phyloP scores from a whole-genome alignment of 495 filamentous ascomycete genomes.

The Apodospora peruviana region DNA sequence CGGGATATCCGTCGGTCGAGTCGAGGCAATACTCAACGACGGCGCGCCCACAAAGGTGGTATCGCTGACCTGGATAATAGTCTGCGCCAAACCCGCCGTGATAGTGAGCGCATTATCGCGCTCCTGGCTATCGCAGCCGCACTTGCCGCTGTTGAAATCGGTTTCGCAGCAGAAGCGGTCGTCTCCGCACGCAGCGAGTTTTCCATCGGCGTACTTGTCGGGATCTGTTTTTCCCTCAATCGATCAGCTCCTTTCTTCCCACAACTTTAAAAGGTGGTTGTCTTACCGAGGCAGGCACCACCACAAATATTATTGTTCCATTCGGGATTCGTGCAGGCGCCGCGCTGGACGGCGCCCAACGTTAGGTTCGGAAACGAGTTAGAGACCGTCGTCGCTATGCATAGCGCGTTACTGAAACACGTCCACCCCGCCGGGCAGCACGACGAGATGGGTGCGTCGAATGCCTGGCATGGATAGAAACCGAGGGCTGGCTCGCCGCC shows the following conservation, averaged over 20 bases:
- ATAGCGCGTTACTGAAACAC: conserved; percentile 30
- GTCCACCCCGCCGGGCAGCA: conserved; percentile 31
- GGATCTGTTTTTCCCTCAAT: conserved; percentile 9
- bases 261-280: too few relatives aligned
- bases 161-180: conserved; percentile 23
- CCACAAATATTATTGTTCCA: conserved; percentile 29
- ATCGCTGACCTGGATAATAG: conserved; percentile 24
- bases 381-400: conserved; percentile 23
- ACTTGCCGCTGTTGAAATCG: conserved; percentile 20
- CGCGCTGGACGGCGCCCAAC: conserved; percentile 18
- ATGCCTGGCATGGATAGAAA: conserved; percentile 22
- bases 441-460: conserved; percentile 8
- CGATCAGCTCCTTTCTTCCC: too few relatives aligned
- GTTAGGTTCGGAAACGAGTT: conserved; percentile 15
- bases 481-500: conserved; percentile 13
- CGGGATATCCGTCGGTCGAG: not conserved
- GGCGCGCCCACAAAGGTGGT: conserved; percentile 9
- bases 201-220: conserved; percentile 13
- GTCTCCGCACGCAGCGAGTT: conserved; percentile 22
- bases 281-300: conserved; percentile 27
- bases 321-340: conserved; percentile 24
- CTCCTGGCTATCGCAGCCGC: conserved; percentile 16
- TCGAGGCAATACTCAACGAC: conserved; percentile 4
- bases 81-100: conserved; percentile 16
- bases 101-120: conserved; percentile 15